Evolutionary conservation across 108 stramenopile species (phyloP).

Genomic region (Nannochloropsis oceanica): DNA sequence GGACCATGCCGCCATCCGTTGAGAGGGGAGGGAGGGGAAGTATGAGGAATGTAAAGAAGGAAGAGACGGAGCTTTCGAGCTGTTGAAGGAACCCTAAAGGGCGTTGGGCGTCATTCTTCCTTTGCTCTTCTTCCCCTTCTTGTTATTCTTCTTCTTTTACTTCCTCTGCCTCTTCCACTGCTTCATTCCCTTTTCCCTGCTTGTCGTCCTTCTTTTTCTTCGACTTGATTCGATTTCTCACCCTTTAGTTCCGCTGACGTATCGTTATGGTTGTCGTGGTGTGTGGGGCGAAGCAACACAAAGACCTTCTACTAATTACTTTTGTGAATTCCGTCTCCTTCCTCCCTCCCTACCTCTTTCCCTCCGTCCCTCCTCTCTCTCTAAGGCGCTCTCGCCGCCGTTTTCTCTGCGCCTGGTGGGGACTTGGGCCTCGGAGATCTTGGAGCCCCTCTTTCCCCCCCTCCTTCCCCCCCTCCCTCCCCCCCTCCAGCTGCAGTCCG

Average conservation of each 20-base stretch:
- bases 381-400: neutral
- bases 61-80: no score
- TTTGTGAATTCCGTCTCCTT: no score
- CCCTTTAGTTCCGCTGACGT: neutral
- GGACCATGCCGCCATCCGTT: conserved; percentile 17
- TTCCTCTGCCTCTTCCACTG: no score
- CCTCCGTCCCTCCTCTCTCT: neutral
- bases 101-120: no score
- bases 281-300: no score
- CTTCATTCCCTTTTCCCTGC: neutral
- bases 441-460: neutral
- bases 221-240: neutral
- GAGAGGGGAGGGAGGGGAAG: neutral
- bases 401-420: neutral
- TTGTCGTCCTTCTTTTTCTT: neutral
- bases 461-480: neutral
- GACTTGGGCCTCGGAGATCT: neutral
- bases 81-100: no score
- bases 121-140: no score
- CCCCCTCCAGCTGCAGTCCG: neutral
- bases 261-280: no score
- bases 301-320: no score
- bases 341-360: neutral
- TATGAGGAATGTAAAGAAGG: no score
- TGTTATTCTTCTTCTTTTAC: no score